phyloP scores from a whole-genome alignment of 1,284 basidiomycete genomes.

The Bondarzewia mesenterica region DNA sequence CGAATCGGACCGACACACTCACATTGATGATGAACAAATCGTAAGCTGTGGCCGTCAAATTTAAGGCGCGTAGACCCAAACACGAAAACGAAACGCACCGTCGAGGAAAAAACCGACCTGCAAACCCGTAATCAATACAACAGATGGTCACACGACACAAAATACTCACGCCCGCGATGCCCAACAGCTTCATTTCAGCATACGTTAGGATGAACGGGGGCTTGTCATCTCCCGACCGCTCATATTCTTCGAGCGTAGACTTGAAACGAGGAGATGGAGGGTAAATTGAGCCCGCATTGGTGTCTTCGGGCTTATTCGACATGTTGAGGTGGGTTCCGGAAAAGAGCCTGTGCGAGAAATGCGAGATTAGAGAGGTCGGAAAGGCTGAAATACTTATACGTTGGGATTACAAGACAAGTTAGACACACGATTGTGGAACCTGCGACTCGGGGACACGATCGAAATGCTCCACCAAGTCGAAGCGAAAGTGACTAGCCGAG shows the following conservation, averaged over 20 bases:
- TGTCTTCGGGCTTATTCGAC: neutral
- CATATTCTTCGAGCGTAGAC: slow-evolving; percentile 37
- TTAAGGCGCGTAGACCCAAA: neutral
- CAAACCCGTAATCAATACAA: neutral
- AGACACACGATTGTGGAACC: neutral
- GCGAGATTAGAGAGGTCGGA: too few species aligned
- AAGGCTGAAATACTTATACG: neutral
- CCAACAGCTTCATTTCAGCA: slow-evolving; percentile 47
- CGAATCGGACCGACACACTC: slow-evolving; percentile 14
- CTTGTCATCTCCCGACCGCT: slow-evolving; percentile 30
- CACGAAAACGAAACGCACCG: slow-evolving; percentile 29
- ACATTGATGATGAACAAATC: slow-evolving; percentile 77
- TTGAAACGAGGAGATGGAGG: slow-evolving; percentile 1
- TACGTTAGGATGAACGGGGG: slow-evolving; percentile 38
- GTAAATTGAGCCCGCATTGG: neutral
- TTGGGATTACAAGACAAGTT: neutral
- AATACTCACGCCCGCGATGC: slow-evolving; percentile 48
- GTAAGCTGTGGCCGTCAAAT: slow-evolving; percentile 37
- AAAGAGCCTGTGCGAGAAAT: neutral
- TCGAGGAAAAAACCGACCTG: slow-evolving; percentile 67
- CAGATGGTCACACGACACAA: neutral
- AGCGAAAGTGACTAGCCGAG: too few species aligned
- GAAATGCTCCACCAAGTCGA: neutral
- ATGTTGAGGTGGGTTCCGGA: neutral
- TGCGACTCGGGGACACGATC: neutral